Conservation (phyloP, 169 alveolate genomes). For the Cyclospora cayetanensis region DNA sequence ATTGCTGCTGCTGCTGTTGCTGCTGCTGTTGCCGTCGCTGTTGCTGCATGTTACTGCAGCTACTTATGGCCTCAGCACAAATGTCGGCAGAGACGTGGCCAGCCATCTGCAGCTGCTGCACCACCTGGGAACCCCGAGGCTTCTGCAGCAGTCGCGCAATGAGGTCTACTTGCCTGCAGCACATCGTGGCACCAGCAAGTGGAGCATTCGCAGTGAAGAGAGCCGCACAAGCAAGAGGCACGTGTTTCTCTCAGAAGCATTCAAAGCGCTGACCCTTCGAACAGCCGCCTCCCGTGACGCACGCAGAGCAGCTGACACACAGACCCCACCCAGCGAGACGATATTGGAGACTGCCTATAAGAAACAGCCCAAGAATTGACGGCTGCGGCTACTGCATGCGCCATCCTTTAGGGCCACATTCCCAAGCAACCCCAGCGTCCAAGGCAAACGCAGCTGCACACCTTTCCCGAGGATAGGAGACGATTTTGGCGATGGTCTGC, state of each 20-base stretch:
- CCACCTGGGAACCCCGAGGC: conserved; percentile 1
- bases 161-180: conserved; percentile 2
- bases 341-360: too few relatives aligned
- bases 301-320: not conserved
- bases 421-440: too few relatives aligned
- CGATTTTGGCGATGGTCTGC: not conserved
- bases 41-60: not conserved
- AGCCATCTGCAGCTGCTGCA: conserved; percentile 1
- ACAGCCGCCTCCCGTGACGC: not conserved
- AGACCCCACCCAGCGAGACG: too few relatives aligned
- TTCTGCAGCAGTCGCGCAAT: conserved; percentile 6
- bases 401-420: too few relatives aligned
- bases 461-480: not conserved
- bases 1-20: conserved; percentile 1
- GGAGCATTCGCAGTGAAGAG: not conserved
- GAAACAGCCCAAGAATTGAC: too few relatives aligned
- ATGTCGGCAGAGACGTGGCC: conserved; percentile 14
- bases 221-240: not conserved
- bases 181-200: not conserved
- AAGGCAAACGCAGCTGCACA: too few relatives aligned
- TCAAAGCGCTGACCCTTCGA: too few relatives aligned
- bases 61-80: not conserved
- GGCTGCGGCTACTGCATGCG: too few relatives aligned
- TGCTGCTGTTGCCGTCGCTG: too few relatives aligned
- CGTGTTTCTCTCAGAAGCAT: not conserved